These are phyloP conservation scores for Rhizophagus clarus DNA, from an alignment of 192 early-diverging fungal species.

Conservation along the genomic window DNA sequence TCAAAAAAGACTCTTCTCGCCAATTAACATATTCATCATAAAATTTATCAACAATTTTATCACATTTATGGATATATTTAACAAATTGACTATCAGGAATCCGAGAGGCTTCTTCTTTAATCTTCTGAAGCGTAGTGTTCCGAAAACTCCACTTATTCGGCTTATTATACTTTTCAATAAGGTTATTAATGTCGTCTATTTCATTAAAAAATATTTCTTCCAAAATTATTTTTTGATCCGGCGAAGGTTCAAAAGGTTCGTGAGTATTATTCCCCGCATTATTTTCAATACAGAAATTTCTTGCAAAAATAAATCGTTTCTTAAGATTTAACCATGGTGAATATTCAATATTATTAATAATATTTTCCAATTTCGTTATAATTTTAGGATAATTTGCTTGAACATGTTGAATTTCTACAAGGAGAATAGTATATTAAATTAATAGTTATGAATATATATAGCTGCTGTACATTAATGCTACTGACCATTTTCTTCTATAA, in stretches of 20 bases:
- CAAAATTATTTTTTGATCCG: not conserved
- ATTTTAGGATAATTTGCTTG: not conserved
- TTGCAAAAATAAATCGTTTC: not conserved
- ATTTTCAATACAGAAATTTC: not conserved
- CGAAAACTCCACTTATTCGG: not conserved
- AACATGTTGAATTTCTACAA: not conserved
- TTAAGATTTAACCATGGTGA: not conserved
- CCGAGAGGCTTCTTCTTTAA: not conserved
- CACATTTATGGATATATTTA: not conserved
- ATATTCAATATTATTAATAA: not conserved
- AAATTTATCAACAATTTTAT: not conserved
- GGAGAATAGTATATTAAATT: not conserved
- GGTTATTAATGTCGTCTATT: not conserved
- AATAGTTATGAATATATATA: not conserved
- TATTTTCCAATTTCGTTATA: not conserved
- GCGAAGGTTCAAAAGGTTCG: not conserved
- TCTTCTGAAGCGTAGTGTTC: not conserved
- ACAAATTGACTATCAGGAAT: not conserved
- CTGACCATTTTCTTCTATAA: not conserved
- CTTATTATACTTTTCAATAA: not conserved
- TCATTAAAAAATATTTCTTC: not conserved
- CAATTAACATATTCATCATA: constrained; percentile 7
- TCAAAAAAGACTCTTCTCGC: not conserved
- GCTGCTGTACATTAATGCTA: not conserved
- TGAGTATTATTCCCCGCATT: not conserved